Conservation (phyloP, 2,329 filamentous ascomycete genomes). For the Didymellaceae sp. region DNA sequence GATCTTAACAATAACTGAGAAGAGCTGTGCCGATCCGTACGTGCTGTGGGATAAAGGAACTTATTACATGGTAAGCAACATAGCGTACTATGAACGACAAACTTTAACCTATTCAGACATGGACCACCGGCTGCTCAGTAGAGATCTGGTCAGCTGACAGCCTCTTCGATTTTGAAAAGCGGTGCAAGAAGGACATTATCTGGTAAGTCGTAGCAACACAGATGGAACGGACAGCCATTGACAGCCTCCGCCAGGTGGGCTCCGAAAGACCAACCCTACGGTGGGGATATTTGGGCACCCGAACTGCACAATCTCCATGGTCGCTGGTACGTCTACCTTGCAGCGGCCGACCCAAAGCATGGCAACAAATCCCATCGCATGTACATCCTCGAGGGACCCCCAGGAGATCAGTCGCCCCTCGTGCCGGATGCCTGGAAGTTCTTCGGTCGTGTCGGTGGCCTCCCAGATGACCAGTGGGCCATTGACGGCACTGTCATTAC, state of each 20-base stretch:
- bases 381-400: conserved; percentile 54
- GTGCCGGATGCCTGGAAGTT: conserved; percentile 49
- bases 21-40: conserved; percentile 54
- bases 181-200: conserved; percentile 48
- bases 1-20: conserved; percentile 52
- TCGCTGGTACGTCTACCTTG: conserved; percentile 63
- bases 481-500: conserved; percentile 57
- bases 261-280: conserved; percentile 51
- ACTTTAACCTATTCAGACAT: conserved; percentile 38
- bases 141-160: conserved; percentile 53
- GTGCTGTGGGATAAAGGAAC: conserved; percentile 51
- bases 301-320: conserved; percentile 60
- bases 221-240: conserved; percentile 18
- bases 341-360: conserved; percentile 49
- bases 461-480: conserved; percentile 54
- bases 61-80: conserved; percentile 50
- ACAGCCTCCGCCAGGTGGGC: conserved; percentile 38
- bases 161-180: conserved; percentile 50
- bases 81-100: neutral
- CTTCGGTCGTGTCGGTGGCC: conserved; percentile 49
- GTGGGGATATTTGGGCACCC: conserved; percentile 61
- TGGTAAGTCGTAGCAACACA: conserved; percentile 32
- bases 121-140: conserved; percentile 53
- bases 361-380: conserved; percentile 56
- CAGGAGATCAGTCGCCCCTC: conserved; percentile 37